phyloP scores from a whole-genome alignment of 345 rosid species.

The Eucalyptus rudis region DNA sequence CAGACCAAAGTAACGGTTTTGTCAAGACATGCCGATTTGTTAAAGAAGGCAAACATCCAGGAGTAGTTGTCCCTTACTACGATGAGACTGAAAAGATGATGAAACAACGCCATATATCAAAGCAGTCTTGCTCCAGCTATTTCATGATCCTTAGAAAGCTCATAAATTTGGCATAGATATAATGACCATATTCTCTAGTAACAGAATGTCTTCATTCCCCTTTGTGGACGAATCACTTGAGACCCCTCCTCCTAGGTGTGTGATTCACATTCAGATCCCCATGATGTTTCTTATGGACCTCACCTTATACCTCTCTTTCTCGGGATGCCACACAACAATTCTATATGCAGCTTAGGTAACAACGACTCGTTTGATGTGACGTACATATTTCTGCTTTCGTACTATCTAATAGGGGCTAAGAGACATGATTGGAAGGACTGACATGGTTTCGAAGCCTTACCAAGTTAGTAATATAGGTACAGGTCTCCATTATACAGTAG shows the following conservation, averaged over 20 bases:
- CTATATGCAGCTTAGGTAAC: neutral
- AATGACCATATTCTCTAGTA: neutral
- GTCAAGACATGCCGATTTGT: neutral
- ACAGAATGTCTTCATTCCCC: neutral
- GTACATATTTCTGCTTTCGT: neutral
- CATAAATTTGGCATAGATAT: neutral
- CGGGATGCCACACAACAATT: neutral
- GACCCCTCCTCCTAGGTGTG: neutral
- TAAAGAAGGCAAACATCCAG: neutral
- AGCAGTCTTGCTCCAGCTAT: neutral
- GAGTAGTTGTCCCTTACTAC: neutral
- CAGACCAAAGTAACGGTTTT: neutral
- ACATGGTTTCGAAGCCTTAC: neutral
- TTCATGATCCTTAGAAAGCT: neutral
- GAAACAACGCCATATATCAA: neutral
- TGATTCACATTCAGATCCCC: neutral
- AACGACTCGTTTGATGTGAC: rapidly evolving
- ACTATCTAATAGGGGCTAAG: neutral
- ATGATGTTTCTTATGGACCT: neutral
- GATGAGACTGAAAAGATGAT: neutral
- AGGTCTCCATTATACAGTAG: neutral
- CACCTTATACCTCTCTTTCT: neutral
- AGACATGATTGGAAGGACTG: neutral
- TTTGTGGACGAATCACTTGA: neutral
- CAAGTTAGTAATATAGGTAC: neutral